phyloP scores from a whole-genome alignment of 352 stramenopile genomes.

The Pythium diclinum region DNA sequence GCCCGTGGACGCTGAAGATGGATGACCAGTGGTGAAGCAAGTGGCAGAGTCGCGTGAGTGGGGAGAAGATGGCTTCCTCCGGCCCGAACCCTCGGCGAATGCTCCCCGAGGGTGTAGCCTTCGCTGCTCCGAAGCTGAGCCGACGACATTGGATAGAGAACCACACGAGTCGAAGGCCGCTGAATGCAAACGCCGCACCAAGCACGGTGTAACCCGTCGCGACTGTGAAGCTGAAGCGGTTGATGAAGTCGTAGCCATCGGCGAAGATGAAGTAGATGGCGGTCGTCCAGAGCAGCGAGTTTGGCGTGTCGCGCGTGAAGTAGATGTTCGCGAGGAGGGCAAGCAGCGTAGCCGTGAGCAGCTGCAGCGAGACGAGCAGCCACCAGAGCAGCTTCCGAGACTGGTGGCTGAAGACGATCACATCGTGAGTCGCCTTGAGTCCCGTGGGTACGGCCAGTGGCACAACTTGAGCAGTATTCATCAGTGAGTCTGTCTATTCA shows the following conservation, averaged over 20 bases:
- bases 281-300: conserved; percentile 22
- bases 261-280: conserved; percentile 27
- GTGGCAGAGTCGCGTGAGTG: too few species aligned
- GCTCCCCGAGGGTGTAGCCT: too few species aligned
- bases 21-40: neutral
- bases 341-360: conserved; percentile 7
- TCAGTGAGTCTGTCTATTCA: too few species aligned
- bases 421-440: neutral
- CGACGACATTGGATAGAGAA: conserved; percentile 5
- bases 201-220: conserved; percentile 8
- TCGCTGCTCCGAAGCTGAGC: conserved; percentile 9
- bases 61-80: too few species aligned
- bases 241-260: conserved; percentile 7
- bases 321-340: conserved; percentile 1
- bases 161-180: conserved; percentile 10
- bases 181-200: conserved; percentile 8
- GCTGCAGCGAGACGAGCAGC: conserved; percentile 11
- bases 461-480: too few species aligned
- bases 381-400: neutral
- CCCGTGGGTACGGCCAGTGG: too few species aligned
- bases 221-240: conserved; percentile 1
- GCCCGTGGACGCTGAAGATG: conserved; percentile 11
- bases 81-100: too few species aligned
- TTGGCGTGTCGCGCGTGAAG: neutral
- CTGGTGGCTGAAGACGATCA: neutral